Evolutionary conservation across 1,284 basidiomycete species (phyloP).

Genomic region (Pholiota adiposa): DNA sequence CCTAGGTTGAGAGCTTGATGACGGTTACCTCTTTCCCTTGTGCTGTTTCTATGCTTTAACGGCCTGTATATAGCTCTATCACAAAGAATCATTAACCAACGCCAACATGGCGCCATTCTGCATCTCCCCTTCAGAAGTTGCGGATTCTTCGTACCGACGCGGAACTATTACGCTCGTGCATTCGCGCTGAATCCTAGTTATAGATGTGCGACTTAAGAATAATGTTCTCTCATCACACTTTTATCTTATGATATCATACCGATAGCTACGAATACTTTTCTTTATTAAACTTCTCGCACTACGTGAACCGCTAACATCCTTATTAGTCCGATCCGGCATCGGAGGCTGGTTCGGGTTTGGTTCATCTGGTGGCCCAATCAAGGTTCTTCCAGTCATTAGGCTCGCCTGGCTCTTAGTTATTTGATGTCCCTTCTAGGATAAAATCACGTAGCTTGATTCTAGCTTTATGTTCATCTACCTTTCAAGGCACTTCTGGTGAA

Average conservation of each 20-base stretch:
- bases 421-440: neutral
- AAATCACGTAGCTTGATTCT: too few species aligned
- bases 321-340: neutral
- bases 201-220: neutral
- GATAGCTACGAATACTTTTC: neutral
- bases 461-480: too few species aligned
- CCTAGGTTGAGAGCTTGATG: neutral
- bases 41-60: neutral
- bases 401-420: neutral
- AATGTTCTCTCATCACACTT: neutral
- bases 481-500: too few species aligned
- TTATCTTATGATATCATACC: neutral
- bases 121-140: neutral
- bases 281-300: neutral
- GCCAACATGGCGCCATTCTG: constrained; percentile 1
- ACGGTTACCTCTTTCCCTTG: neutral
- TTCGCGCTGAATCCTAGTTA: neutral
- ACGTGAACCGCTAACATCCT: neutral
- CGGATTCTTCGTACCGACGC: neutral
- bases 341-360: neutral
- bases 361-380: neutral
- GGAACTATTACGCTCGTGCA: neutral
- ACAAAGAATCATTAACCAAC: neutral
- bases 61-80: neutral
- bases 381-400: neutral